These are phyloP conservation scores for Chalciporus sphaerocephalus DNA, from an alignment of 768 basidiomycete species.

Conservation along the genomic window DNA sequence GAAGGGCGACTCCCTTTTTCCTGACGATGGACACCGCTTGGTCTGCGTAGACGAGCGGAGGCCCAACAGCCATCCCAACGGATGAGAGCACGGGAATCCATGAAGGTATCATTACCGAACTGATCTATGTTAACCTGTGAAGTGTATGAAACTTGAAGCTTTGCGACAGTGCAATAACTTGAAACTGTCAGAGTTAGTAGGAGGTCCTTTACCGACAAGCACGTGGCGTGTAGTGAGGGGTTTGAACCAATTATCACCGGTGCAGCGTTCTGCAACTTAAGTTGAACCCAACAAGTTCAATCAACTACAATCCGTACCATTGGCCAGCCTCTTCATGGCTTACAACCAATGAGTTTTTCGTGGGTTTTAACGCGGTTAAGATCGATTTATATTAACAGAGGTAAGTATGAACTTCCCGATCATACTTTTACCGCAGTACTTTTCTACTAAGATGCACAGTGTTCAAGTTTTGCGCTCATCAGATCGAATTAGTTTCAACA, in stretches of 20 bases:
- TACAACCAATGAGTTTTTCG: not conserved
- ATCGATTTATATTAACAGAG: not conserved
- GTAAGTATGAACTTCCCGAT: not conserved
- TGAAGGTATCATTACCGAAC: slow-evolving; percentile 35
- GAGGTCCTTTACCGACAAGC: not conserved
- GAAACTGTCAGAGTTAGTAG: not conserved
- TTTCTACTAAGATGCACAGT: not conserved
- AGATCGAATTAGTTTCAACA: slow-evolving; percentile 20
- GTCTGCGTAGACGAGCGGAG: slow-evolving; percentile 81
- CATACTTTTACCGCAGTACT: not conserved
- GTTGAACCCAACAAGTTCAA: no score
- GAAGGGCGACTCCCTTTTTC: slow-evolving; percentile 54
- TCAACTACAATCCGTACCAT: no score
- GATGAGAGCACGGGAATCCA: slow-evolving; percentile 73
- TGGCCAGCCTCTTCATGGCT: no score
- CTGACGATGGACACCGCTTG: slow-evolving; percentile 76
- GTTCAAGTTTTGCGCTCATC: no score
- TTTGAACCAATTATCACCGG: no score
- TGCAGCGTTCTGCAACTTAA: no score
- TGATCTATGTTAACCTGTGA: not conserved
- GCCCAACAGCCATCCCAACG: slow-evolving; percentile 79
- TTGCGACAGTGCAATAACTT: not conserved
- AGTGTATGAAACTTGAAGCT: no score
- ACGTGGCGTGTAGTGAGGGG: not conserved
- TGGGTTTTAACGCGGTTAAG: not conserved